phyloP scores from a whole-genome alignment of 2,329 filamentous ascomycete genomes.

The Zasmidium citrigriseum region DNA sequence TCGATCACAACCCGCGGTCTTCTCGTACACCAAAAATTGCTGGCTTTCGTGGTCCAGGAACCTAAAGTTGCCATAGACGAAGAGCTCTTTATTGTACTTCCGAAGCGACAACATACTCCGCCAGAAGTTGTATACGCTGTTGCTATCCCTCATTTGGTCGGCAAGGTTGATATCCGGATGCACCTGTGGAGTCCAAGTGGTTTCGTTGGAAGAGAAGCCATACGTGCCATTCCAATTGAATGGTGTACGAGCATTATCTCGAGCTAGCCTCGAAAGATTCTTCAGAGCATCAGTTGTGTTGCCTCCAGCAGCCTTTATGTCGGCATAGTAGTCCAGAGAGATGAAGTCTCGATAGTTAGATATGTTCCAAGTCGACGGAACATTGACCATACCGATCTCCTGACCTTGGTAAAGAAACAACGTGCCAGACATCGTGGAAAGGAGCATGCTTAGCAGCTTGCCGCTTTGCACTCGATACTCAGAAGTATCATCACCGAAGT shows the following conservation, averaged over 20 bases:
- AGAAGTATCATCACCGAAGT: slow-evolving; percentile 53
- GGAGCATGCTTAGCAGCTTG: slow-evolving; percentile 53
- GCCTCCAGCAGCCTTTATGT: background rate
- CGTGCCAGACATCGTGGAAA: slow-evolving; percentile 39
- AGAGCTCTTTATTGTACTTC: slow-evolving; percentile 21
- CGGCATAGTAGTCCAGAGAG: background rate
- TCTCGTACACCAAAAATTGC: slow-evolving; percentile 6
- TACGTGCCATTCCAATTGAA: slow-evolving; percentile 63
- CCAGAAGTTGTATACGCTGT: slow-evolving; percentile 61
- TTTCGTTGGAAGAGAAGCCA: slow-evolving; percentile 55
- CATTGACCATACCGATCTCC: slow-evolving; percentile 61
- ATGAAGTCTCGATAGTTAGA: background rate
- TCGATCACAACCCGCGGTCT: background rate
- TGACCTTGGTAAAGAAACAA: slow-evolving; percentile 67
- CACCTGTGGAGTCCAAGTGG: slow-evolving; percentile 12
- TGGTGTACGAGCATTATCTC: slow-evolving; percentile 58
- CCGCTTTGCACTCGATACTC: slow-evolving; percentile 51
- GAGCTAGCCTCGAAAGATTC: background rate
- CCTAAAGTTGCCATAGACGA: slow-evolving; percentile 29
- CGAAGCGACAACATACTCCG: slow-evolving; percentile 35
- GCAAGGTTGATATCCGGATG: slow-evolving; percentile 12
- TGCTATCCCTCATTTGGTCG: slow-evolving; percentile 50
- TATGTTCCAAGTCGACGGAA: background rate
- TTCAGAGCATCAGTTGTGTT: background rate
- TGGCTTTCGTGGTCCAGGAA: slow-evolving; percentile 13